These are phyloP conservation scores for Microsporum ferrugineum DNA, from an alignment of 2,329 filamentous ascomycete species.

Conservation along the genomic window DNA sequence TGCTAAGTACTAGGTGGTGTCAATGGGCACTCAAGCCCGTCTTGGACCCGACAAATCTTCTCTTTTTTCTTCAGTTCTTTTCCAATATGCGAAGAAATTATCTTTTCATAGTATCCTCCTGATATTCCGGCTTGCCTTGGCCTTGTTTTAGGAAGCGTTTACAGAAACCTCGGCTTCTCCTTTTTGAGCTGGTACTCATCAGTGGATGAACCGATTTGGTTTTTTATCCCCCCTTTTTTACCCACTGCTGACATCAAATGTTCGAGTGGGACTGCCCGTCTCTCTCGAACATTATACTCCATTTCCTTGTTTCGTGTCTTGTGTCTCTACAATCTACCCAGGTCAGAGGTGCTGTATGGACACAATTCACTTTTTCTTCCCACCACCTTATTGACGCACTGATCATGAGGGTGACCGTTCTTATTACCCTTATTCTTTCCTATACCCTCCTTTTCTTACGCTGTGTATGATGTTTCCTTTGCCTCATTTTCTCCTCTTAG, in stretches of 20 bases:
- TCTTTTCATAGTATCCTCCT: background rate
- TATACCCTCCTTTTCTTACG: background rate
- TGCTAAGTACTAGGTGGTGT: background rate
- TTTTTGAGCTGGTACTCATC: conserved; percentile 5
- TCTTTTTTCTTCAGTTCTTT: background rate
- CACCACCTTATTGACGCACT: background rate
- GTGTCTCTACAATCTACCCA: background rate
- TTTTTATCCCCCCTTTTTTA: background rate
- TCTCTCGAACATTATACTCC: background rate
- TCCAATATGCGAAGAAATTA: background rate
- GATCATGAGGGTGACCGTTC: background rate
- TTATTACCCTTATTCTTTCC: background rate
- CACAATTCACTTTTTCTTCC: background rate
- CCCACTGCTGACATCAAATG: background rate
- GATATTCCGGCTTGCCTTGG: background rate
- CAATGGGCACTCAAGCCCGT: background rate
- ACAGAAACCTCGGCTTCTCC: background rate
- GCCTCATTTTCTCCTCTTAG: background rate
- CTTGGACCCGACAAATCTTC: background rate
- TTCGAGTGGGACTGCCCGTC: background rate
- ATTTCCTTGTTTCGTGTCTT: background rate
- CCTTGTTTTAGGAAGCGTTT: background rate
- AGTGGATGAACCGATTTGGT: background rate
- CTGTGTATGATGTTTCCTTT: background rate
- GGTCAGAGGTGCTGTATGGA: background rate